A percentile compares a stretch with the other conserved stretches of the same genome.
Conservation (phyloP, 768 basidiomycete genomes). For the Collybia mongolica region DNA sequence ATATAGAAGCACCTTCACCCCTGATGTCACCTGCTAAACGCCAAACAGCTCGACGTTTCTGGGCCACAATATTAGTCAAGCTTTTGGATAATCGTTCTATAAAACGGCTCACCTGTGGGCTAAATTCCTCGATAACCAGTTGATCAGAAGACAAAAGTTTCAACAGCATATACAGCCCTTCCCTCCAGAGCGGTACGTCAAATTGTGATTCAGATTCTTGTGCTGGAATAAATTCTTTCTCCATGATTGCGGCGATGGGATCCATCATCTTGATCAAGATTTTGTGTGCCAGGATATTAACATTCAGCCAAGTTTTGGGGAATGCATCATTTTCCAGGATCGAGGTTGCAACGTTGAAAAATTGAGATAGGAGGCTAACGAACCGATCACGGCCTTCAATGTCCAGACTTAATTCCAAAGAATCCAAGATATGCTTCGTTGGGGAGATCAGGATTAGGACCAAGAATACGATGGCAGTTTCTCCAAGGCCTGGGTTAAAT, state of each 20-base stretch:
- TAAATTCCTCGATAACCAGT: slow-evolving; percentile 92
- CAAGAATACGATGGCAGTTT: slow-evolving; percentile 82
- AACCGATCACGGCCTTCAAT: slow-evolving; percentile 88
- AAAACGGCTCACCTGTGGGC: slow-evolving; percentile 67
- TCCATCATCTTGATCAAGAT: slow-evolving; percentile 89
- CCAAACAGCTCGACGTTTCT: slow-evolving; percentile 97
- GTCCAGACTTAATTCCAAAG: slow-evolving; percentile 77
- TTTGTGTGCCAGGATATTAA: slow-evolving; percentile 85
- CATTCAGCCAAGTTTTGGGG: slow-evolving; percentile 88
- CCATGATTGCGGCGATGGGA: slow-evolving; percentile 73
- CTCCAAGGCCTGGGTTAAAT: slow-evolving; percentile 79
- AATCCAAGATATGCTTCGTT: slow-evolving; percentile 71
- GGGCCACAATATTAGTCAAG: slow-evolving; percentile 5
- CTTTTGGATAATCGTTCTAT: slow-evolving; percentile 3
- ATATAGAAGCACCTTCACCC: slow-evolving; percentile 82
- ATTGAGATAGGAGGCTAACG: slow-evolving; percentile 62
- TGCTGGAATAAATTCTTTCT: slow-evolving; percentile 76
- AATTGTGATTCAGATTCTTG: slow-evolving; percentile 65
- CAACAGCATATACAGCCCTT: slow-evolving; percentile 78
- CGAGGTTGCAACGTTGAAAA: slow-evolving; percentile 80
- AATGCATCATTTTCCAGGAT: slow-evolving; percentile 88
- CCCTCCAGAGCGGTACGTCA: slow-evolving; percentile 76
- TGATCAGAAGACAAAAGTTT: slow-evolving; percentile 88
- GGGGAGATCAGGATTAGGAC: slow-evolving; percentile 81
- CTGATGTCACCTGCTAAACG: slow-evolving; percentile 94